Evolutionary conservation across 371 early-diverging fungal species (phyloP).

Genomic region (Mortierella sp.): DNA sequence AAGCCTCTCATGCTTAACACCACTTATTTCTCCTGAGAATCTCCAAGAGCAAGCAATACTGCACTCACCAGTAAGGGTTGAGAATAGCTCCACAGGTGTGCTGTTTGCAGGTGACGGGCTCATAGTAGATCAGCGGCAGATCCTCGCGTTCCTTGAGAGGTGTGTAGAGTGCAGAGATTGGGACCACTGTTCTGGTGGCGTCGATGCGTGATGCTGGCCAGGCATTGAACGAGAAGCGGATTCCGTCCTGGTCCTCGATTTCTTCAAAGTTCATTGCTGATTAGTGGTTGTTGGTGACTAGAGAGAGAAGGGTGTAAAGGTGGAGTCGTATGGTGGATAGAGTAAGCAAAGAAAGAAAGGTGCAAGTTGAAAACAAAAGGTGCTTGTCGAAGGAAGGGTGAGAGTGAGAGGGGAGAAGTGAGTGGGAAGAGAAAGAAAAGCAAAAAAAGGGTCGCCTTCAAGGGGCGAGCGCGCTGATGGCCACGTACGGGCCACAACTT

Average conservation of each 20-base stretch:
- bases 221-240: conserved; percentile 99
- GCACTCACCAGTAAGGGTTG: conserved; percentile 96
- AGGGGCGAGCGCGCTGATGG: not conserved
- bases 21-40: not conserved
- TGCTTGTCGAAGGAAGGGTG: too few relatives aligned
- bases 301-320: not conserved
- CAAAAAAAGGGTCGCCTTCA: not conserved
- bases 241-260: conserved; percentile 93
- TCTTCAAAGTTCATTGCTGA: conserved; percentile 87
- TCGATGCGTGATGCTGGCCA: conserved; percentile 96
- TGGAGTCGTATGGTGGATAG: not conserved
- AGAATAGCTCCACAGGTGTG: conserved; percentile 95
- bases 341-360: not conserved
- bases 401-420: conserved; percentile 12
- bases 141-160: conserved; percentile 95
- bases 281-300: not conserved
- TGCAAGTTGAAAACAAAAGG: too few relatives aligned
- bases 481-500: not conserved
- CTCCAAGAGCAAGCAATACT: not conserved
- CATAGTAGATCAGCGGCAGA: conserved; percentile 90
- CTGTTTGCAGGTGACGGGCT: conserved; percentile 97
- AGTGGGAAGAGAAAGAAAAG: not conserved
- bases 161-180: conserved; percentile 97
- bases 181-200: conserved; percentile 97
- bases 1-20: not conserved